Percentiles rank a stretch among this genome's conserved stretches.
Evolutionary conservation across 129 eudicot genomes (phyloP).

Genomic region (Calendula officinalis): DNA sequence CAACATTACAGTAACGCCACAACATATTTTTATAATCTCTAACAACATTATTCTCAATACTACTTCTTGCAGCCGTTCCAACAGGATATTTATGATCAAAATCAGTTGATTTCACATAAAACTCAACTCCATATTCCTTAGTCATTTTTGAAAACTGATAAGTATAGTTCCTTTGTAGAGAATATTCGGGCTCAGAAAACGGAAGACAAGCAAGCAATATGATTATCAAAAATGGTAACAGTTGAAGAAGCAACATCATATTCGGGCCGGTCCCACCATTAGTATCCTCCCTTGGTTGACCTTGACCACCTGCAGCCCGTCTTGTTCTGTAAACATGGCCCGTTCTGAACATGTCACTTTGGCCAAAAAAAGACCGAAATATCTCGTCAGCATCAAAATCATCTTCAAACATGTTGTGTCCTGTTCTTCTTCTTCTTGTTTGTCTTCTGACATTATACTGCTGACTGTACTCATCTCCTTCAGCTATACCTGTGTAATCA

Average conservation of each 20-base stretch:
- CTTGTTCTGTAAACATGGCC: slow-evolving; percentile 72
- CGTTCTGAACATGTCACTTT: slow-evolving; percentile 47
- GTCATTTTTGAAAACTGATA: slow-evolving; percentile 64
- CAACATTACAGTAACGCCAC: slow-evolving; percentile 82
- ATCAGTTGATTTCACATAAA: slow-evolving; percentile 68
- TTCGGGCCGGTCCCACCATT: slow-evolving; percentile 63
- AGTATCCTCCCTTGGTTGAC: slow-evolving; percentile 47
- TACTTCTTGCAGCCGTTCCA: slow-evolving; percentile 61
- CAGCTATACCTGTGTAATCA: slow-evolving; percentile 81
- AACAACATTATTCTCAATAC: slow-evolving; percentile 63
- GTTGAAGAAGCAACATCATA: slow-evolving; percentile 66
- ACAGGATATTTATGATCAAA: slow-evolving; percentile 71
- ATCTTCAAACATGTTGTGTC: slow-evolving; percentile 60
- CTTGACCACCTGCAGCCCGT: slow-evolving; percentile 42
- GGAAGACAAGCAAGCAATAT: slow-evolving; percentile 89
- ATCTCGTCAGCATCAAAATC: slow-evolving; percentile 93
- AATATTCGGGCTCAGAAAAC: slow-evolving; percentile 81
- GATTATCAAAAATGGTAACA: slow-evolving; percentile 76
- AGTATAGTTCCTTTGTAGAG: slow-evolving; percentile 80
- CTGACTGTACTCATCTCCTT: slow-evolving; percentile 72
- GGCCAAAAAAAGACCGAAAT: slow-evolving; percentile 85
- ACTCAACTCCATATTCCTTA: slow-evolving; percentile 72
- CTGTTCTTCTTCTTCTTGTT: slow-evolving; percentile 51
- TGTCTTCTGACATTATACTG: slow-evolving; percentile 60
- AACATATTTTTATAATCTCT: slow-evolving; percentile 81